Conservation (phyloP, 176 grass and related monocot species). For the Oryza glaberrima region DNA sequence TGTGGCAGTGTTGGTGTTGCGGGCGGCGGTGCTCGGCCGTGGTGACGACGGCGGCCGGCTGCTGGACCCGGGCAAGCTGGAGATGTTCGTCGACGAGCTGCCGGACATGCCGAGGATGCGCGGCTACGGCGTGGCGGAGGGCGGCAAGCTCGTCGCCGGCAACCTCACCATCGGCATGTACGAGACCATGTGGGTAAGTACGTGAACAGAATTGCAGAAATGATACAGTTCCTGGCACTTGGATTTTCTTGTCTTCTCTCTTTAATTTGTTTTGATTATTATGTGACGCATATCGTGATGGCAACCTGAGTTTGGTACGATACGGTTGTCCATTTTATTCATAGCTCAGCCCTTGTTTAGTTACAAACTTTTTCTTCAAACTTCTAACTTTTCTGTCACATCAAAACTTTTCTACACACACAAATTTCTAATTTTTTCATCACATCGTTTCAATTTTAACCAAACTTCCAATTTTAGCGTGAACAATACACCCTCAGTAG, state of each 20-base stretch:
- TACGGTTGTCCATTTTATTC: background rate
- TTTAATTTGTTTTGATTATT: background rate
- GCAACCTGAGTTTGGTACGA: background rate
- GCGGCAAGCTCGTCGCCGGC: constrained; percentile 62
- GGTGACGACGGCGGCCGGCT: constrained; percentile 34
- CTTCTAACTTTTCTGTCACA: too few species aligned
- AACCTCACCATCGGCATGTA: constrained; percentile 94
- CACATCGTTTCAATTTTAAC: too few species aligned
- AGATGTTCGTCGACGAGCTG: constrained; percentile 96
- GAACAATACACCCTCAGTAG: background rate
- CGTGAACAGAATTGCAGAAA: background rate
- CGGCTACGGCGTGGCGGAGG: constrained; percentile 43
- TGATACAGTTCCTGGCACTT: background rate
- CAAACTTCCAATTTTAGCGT: too few species aligned
- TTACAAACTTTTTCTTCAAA: too few species aligned
- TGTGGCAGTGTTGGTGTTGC: constrained; percentile 26
- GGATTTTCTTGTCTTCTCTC: background rate
- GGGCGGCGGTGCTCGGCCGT: constrained; percentile 12
- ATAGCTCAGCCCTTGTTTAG: background rate
- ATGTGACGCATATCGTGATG: background rate
- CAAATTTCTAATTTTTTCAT: too few species aligned
- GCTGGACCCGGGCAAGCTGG: constrained; percentile 49
- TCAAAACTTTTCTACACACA: too few species aligned
- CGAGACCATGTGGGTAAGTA: constrained; percentile 82
- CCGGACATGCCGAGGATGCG: constrained; percentile 73